Percentiles rank a stretch among this genome's conserved stretches.
phyloP scores from a whole-genome alignment of 108 stramenopile species.

The Nitzschia sp. region DNA sequence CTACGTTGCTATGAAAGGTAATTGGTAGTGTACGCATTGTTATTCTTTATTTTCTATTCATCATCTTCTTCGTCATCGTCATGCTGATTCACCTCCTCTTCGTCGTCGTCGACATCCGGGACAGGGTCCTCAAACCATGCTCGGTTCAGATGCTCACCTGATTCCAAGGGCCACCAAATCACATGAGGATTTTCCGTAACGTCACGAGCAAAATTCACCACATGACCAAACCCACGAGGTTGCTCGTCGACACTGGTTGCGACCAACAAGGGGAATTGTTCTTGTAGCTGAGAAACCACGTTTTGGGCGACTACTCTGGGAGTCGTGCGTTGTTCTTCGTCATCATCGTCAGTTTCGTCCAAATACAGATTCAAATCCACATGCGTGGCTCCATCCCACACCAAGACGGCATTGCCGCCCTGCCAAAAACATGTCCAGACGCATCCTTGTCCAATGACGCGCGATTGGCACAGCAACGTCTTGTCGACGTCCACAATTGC shows the following conservation, averaged over 20 bases:
- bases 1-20: no score
- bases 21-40: no score
- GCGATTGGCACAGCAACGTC: no score
- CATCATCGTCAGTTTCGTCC: not conserved
- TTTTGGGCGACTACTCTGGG: no score
- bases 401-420: conserved; percentile 24
- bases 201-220: not conserved
- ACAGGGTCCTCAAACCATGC: no score
- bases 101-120: no score
- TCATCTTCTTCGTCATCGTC: no score
- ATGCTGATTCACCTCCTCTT: no score
- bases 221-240: not conserved
- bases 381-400: conserved; percentile 41
- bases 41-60: no score
- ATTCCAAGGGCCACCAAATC: conserved; percentile 4
- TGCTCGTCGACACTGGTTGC: not conserved
- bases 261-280: not conserved
- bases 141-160: no score
- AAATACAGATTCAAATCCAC: conserved; percentile 34
- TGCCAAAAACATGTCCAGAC: conserved; percentile 4
- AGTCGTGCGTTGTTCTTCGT: not conserved
- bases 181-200: not conserved
- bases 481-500: no score
- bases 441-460: conserved; percentile 31
- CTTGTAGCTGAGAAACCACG: not conserved